These are phyloP conservation scores for Scleromitrula shiraiana DNA, from an alignment of 2,329 filamentous ascomycete genomes.

Conservation along the genomic window DNA sequence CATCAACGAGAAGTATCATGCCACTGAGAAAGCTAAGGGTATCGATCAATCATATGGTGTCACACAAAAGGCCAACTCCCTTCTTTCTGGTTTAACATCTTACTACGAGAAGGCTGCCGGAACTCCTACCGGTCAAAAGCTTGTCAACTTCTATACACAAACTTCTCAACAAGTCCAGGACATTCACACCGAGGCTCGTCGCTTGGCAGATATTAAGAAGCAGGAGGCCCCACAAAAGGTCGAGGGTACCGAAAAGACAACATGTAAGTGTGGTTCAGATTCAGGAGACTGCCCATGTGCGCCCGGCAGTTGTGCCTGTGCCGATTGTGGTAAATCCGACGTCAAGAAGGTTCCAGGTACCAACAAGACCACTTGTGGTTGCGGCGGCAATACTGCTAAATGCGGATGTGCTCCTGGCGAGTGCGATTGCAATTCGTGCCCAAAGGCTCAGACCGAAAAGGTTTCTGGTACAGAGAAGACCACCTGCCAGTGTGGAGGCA, in stretches of 20 bases:
- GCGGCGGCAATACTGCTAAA: constrained; percentile 30
- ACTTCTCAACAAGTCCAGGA: constrained; percentile 85
- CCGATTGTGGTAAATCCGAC: constrained; percentile 39
- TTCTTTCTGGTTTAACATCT: constrained; percentile 61
- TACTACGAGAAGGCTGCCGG: constrained; percentile 93
- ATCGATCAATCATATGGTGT: constrained; percentile 82
- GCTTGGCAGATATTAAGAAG: constrained; percentile 83
- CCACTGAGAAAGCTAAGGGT: constrained; percentile 75
- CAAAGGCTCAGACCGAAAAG: constrained; percentile 32
- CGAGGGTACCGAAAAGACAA: constrained; percentile 33
- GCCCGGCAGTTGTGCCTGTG: constrained; percentile 39
- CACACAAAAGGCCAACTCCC: constrained; percentile 58
- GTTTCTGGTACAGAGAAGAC: constrained; percentile 32
- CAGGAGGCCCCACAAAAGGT: constrained; percentile 39
- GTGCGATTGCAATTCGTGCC: constrained; percentile 34
- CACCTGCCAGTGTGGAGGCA: constrained; percentile 32
- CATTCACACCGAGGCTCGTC: constrained; percentile 83
- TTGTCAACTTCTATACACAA: constrained; percentile 81
- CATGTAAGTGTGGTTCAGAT: constrained; percentile 39
- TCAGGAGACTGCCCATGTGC: constrained; percentile 37
- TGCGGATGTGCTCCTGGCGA: constrained; percentile 33
- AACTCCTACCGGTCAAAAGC: constrained; percentile 80
- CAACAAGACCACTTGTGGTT: constrained; percentile 35
- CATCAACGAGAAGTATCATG: constrained; percentile 81
- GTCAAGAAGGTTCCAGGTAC: constrained; percentile 31